Conservation (phyloP, 305 asterid species). For the Fraxinus greggii region DNA sequence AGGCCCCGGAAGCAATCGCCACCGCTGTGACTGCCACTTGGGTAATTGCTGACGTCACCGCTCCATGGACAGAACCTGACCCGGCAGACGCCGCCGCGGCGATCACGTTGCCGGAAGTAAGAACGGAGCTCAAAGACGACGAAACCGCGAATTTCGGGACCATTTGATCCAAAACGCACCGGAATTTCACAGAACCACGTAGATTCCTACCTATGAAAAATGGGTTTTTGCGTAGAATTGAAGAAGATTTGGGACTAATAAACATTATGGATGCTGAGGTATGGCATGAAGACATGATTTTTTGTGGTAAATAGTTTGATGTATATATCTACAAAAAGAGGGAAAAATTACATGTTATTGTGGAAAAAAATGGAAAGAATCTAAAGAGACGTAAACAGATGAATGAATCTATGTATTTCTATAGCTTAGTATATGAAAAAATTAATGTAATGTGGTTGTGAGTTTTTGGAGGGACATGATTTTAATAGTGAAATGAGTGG, state of each 20-base stretch:
- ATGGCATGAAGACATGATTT: constrained; percentile 49
- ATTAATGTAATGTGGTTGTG: neutral
- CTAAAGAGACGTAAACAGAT: neutral
- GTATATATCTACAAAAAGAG: neutral
- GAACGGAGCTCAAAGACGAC: constrained; percentile 55
- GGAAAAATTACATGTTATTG: constrained; percentile 13
- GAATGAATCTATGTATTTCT: neutral
- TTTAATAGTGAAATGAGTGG: constrained; percentile 27
- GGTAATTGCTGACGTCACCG: constrained; percentile 84
- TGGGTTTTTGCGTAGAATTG: constrained; percentile 38
- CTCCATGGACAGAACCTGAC: constrained; percentile 73
- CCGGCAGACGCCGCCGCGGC: constrained; percentile 73
- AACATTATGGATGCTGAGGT: constrained; percentile 45
- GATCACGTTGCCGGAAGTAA: constrained; percentile 66
- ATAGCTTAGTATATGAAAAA: neutral
- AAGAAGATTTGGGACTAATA: constrained; percentile 36
- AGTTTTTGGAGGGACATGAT: constrained; percentile 25
- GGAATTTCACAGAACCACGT: constrained; percentile 39
- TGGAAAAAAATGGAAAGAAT: neutral
- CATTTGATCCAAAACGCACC: constrained; percentile 42
- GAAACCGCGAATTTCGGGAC: constrained; percentile 50
- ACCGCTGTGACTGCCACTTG: constrained; percentile 93
- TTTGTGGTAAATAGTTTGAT: neutral
- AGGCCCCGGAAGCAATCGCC: constrained; percentile 96
- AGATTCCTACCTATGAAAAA: constrained; percentile 25